Conservation (phyloP, 2,329 filamentous ascomycete genomes). For the Fusarium equiseti region DNA sequence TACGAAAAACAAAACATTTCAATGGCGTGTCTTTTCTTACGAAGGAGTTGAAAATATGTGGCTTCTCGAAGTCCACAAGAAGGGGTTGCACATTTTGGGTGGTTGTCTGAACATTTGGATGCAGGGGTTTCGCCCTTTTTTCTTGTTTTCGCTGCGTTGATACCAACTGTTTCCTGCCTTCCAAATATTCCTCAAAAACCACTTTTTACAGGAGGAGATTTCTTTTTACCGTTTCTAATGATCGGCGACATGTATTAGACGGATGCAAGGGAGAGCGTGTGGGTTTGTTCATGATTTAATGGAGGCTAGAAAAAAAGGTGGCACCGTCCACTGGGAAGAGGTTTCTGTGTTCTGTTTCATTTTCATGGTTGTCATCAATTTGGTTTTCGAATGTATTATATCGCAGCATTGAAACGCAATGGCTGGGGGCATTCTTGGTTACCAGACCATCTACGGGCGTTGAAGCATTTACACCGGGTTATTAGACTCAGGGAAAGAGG, state of each 20-base stretch:
- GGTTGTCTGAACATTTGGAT: constrained; percentile 43
- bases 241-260: constrained; percentile 30
- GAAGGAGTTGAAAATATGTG: constrained; percentile 35
- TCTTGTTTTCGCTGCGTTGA: constrained; percentile 31
- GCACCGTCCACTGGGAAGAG: constrained; percentile 22
- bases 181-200: constrained; percentile 2
- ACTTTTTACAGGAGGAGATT: constrained; percentile 30
- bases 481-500: constrained; percentile 30
- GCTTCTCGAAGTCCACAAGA: constrained; percentile 19
- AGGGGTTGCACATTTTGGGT: constrained; percentile 34
- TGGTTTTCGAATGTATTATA: constrained; percentile 1
- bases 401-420: constrained; percentile 7
- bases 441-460: constrained; percentile 38
- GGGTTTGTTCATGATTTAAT: constrained; percentile 31
- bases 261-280: constrained; percentile 40
- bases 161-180: constrained; percentile 35
- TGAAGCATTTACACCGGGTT: constrained; percentile 35
- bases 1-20: constrained; percentile 29
- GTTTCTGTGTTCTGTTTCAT: constrained; percentile 28
- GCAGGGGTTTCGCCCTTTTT: constrained; percentile 35
- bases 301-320: constrained; percentile 24
- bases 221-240: constrained; percentile 31
- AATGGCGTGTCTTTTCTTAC: constrained; percentile 28
- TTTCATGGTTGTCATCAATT: constrained; percentile 28
- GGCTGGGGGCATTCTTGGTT: constrained; percentile 38